These are phyloP conservation scores for Kentomonas sorsogonicus DNA, from an alignment of 208 protist genomes.

Conservation along the genomic window DNA sequence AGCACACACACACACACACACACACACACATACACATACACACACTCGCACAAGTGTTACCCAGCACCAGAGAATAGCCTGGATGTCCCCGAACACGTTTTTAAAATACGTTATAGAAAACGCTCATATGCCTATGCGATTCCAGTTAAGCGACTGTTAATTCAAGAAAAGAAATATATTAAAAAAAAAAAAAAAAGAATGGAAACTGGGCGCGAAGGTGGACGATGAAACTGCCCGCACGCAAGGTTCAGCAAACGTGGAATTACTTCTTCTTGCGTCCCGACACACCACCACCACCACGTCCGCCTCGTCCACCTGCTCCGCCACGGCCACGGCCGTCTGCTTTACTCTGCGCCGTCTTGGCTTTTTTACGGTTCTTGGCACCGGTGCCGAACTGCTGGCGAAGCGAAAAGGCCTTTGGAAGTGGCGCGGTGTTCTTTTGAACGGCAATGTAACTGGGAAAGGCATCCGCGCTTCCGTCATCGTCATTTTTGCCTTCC, in stretches of 20 bases:
- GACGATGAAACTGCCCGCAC: too few species aligned
- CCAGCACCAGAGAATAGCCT: too few species aligned
- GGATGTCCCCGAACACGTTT: background rate
- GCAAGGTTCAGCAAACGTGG: background rate
- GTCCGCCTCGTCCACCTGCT: background rate
- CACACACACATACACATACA: constrained; percentile 19
- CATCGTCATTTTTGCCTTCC: too few species aligned
- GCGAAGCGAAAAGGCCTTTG: constrained; percentile 33
- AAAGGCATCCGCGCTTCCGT: too few species aligned
- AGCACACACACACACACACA: constrained; percentile 9
- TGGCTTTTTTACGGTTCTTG: constrained; percentile 32
- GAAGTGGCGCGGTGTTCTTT: background rate
- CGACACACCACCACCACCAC: constrained; percentile 19
- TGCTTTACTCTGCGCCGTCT: background rate
- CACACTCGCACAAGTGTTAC: background rate
- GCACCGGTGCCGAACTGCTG: constrained; percentile 40
- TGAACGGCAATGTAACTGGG: too few species aligned
- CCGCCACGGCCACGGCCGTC: background rate
- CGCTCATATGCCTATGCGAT: background rate
- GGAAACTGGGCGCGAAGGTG: too few species aligned
- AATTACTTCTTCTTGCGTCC: constrained; percentile 2
- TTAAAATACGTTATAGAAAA: background rate
- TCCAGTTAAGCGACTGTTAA: background rate
- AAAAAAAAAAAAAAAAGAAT: constrained; percentile 5
- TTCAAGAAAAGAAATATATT: constrained; percentile 12